Conservation (phyloP, 805 yeast species). For the Sungouiozyma ichnusensis region DNA sequence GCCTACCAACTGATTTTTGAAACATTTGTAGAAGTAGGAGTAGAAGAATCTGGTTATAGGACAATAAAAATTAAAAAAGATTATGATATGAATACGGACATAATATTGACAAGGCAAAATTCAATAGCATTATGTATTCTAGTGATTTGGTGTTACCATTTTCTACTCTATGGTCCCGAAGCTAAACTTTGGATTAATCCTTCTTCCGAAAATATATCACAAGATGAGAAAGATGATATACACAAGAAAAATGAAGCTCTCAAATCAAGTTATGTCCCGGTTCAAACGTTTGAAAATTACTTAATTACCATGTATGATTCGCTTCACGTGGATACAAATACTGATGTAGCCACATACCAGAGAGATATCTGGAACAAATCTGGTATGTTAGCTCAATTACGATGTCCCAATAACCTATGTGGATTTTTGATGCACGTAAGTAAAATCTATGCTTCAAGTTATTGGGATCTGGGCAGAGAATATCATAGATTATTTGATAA, state of each 20-base stretch:
- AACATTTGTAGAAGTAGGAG: constrained; percentile 39
- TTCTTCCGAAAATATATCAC: not conserved
- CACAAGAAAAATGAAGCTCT: constrained; percentile 1
- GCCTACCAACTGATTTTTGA: constrained; percentile 54
- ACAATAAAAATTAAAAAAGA: constrained; percentile 20
- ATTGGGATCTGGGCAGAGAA: constrained; percentile 51
- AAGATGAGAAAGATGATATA: not conserved
- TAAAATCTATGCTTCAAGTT: constrained; percentile 31
- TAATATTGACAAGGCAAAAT: constrained; percentile 33
- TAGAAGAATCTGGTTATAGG: constrained; percentile 8
- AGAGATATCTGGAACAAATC: constrained; percentile 35
- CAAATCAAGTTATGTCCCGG: constrained; percentile 20
- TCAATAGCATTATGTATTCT: constrained; percentile 26
- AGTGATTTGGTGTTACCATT: constrained; percentile 44
- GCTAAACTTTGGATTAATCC: constrained; percentile 21
- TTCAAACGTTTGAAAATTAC: constrained; percentile 42
- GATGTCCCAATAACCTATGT: constrained; percentile 38
- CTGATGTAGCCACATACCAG: constrained; percentile 32
- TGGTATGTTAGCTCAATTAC: constrained; percentile 30
- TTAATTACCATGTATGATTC: constrained; percentile 37
- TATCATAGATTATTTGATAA: constrained; percentile 42
- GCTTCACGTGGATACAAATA: constrained; percentile 25
- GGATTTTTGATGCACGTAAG: constrained; percentile 45
- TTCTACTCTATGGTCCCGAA: constrained; percentile 39
- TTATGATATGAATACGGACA: constrained; percentile 44